Percentiles rank a stretch among this genome's conserved stretches.
Conservation (phyloP, 129 eudicot genomes). For the Calendula officinalis region DNA sequence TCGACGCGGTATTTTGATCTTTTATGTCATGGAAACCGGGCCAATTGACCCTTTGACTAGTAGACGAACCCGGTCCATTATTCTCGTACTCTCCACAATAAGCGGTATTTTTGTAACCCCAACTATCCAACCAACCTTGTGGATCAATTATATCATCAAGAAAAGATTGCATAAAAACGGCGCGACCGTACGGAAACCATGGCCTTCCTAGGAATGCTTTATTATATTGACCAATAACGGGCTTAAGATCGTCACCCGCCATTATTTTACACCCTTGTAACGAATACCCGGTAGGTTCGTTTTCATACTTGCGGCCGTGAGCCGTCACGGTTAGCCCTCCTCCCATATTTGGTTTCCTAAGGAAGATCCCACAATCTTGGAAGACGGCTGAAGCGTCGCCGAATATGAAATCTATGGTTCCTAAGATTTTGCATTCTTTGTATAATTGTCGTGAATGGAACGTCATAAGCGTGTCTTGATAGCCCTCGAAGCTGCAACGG, state of each 20-base stretch:
- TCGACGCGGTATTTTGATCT: slow-evolving; percentile 17
- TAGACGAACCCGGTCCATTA: slow-evolving; percentile 43
- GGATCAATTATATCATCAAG: slow-evolving; percentile 34
- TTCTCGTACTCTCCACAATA: slow-evolving; percentile 44
- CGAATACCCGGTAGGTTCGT: slow-evolving; percentile 20
- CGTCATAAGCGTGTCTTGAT: slow-evolving; percentile 38
- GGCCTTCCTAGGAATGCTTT: slow-evolving; percentile 35
- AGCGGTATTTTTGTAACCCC: slow-evolving; percentile 22
- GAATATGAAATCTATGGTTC: slow-evolving; percentile 36
- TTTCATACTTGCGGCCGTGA: slow-evolving; percentile 19
- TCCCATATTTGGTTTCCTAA: slow-evolving; percentile 20
- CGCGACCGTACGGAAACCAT: slow-evolving; percentile 17
- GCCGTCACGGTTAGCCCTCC: slow-evolving; percentile 31
- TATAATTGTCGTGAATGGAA: slow-evolving; percentile 25
- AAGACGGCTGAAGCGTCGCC: slow-evolving; percentile 28
- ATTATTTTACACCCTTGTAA: slow-evolving; percentile 28
- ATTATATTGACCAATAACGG: slow-evolving; percentile 16
- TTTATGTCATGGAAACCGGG: slow-evolving; percentile 27
- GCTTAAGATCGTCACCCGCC: slow-evolving; percentile 27
- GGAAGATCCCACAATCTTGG: slow-evolving; percentile 33
- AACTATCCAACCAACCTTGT: slow-evolving; percentile 34
- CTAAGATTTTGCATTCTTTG: slow-evolving; percentile 32
- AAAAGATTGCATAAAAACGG: slow-evolving; percentile 28
- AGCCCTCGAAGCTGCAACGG: slow-evolving; percentile 29
- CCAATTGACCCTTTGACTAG: slow-evolving; percentile 42